Percentiles rank a stretch among this genome's conserved stretches.
Evolutionary conservation across 345 rosid species (phyloP).

Genomic region (Erysimum cheiranthoides): DNA sequence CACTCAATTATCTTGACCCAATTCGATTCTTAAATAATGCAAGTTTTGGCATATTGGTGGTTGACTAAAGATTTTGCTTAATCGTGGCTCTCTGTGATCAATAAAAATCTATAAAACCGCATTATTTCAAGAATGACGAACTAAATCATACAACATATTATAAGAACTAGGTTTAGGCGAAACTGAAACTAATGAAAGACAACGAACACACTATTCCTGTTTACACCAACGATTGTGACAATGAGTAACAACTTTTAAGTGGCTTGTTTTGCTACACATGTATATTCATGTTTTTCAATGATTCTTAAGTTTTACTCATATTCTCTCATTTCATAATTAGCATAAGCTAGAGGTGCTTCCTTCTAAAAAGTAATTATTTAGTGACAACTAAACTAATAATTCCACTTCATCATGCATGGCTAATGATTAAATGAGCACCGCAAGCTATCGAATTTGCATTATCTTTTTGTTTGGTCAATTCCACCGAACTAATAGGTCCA

Average conservation of each 20-base stretch:
- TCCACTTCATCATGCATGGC: conserved; percentile 24
- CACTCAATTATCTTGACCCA: not conserved
- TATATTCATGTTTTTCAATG: not conserved
- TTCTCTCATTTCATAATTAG: conserved; percentile 11
- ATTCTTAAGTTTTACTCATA: not conserved
- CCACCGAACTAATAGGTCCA: conserved; percentile 28
- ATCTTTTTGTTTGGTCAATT: conserved; percentile 13
- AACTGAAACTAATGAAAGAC: too few species aligned
- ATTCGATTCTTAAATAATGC: too few species aligned
- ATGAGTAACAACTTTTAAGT: not conserved
- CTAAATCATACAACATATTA: too few species aligned
- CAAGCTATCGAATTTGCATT: conserved; percentile 32
- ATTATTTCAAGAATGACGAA: too few species aligned
- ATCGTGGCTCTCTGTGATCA: too few species aligned
- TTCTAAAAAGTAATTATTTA: not conserved
- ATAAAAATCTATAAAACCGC: too few species aligned
- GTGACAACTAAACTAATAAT: conserved; percentile 24
- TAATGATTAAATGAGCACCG: conserved; percentile 19
- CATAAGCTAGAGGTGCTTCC: conserved; percentile 2
- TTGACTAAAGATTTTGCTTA: too few species aligned
- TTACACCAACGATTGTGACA: not conserved
- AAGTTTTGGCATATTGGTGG: too few species aligned
- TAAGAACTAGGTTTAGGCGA: too few species aligned
- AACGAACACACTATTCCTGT: not conserved
- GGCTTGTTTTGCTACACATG: not conserved